A percentile compares a stretch with the other conserved stretches of the same genome.
Evolutionary conservation across 164 flowering plant species (phyloP).

Genomic region (Stephania cephalantha): DNA sequence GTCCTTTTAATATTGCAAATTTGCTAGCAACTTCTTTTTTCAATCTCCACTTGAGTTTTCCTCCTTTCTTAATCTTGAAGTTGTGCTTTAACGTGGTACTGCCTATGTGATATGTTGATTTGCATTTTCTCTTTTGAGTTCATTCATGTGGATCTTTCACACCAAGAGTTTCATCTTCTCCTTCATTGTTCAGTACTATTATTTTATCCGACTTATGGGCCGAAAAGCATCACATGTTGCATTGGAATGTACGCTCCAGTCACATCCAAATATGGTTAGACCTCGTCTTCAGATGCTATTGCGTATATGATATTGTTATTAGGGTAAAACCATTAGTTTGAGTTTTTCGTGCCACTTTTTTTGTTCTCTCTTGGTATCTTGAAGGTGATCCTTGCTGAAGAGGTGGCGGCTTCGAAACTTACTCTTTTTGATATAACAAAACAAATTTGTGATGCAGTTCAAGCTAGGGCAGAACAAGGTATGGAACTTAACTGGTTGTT

Average conservation of each 20-base stretch:
- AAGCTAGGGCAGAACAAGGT: constrained; percentile 89
- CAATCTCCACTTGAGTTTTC: not conserved
- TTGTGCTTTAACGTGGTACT: not conserved
- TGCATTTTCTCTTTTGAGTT: not conserved
- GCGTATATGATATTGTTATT: constrained; percentile 2
- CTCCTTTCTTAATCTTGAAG: not conserved
- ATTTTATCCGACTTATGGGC: constrained; percentile 95
- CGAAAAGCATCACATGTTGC: constrained; percentile 97
- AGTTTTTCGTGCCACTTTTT: not conserved
- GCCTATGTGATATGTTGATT: not conserved
- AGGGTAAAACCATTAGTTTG: not conserved
- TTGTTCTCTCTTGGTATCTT: not conserved
- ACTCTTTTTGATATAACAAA: constrained; percentile 90
- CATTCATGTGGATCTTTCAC: not conserved
- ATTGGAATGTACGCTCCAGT: constrained; percentile 92
- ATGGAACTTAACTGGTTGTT: not conserved
- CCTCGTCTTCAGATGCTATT: not conserved
- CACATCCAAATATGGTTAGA: constrained; percentile 94
- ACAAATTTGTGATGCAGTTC: constrained; percentile 96
- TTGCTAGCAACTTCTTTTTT: not conserved
- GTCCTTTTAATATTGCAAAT: not conserved
- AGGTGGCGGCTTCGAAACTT: constrained; percentile 93
- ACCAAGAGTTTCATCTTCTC: not conserved
- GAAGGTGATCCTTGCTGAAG: constrained; percentile 96
- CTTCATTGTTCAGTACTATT: constrained; percentile 66